Base-by-base conservation (phyloP, 768 basidiomycete genomes). In the Leccinum fibrillosum region DNA sequence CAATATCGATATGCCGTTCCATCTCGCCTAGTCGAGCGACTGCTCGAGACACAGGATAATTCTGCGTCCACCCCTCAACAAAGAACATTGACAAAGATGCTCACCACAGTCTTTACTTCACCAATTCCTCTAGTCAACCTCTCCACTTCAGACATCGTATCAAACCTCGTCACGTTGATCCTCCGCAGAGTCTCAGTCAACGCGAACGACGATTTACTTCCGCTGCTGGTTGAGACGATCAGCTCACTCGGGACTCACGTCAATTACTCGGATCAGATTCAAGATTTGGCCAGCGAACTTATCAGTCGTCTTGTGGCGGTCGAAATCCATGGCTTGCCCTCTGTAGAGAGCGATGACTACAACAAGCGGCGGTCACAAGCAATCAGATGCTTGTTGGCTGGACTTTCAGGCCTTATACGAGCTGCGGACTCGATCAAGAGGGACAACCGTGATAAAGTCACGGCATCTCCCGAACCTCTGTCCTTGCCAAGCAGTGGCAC, bases 251-350 rank as follows among this genome's bases (percentile, higher is more conserved):
- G 93, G 35, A 86, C 89, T 11, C 94, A 96, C 67, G 86, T 96
- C 54, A 95, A 97, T 76, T 98, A 98, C 68, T 89, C 92, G 39
- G 95, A 97, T 72, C 95, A 98, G 73, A 92, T 94, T 52, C 92
- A 93, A 67, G 95, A 97, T 68, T 84, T 97, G 47, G 85, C 92
- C 2, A 87, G 85, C 55, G 94, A 95, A 71, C 74, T 95, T 48
- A 83, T 93, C 44, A 82, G 81, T 60, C 85, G 92, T 17, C 80
- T 97, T 15, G 78, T 86, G 4, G 76, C 83, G 3, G 74, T 94
- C 25, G 89, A 94, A 64, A 76, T 82, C 3, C 86, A 85, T 63
- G 86, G 86, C 7, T 68, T 83, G 3, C 65, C 79, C 1, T 76
- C 76, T 9, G 74, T 74, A 15, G 75, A 74, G n/a, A 75, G 66